Conservation (phyloP, 106 monocot genomes). For the Allium sativum region DNA sequence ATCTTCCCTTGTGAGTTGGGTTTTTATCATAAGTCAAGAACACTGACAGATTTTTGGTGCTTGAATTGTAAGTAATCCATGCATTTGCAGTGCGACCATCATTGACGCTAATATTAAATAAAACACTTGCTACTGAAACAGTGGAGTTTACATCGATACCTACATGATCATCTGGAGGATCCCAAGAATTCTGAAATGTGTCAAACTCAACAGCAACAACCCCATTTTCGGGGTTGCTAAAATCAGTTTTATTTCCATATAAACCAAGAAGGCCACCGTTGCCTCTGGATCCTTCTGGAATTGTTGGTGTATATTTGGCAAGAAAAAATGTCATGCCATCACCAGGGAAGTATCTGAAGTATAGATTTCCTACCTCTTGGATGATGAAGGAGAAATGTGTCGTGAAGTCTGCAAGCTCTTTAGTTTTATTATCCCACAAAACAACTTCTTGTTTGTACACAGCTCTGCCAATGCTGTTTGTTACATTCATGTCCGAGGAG, state of each 20-base stretch:
- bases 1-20: constrained; percentile 1
- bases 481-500: constrained; percentile 6
- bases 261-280: constrained; percentile 40
- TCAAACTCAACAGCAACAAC: constrained; percentile 68
- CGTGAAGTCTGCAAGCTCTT: constrained; percentile 28
- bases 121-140: constrained; percentile 10
- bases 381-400: constrained; percentile 68
- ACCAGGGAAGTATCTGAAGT: constrained; percentile 4
- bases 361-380: neutral
- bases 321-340: constrained; percentile 82
- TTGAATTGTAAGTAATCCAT: constrained; percentile 31
- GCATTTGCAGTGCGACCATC: constrained; percentile 23
- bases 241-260: constrained; percentile 4
- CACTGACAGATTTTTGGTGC: constrained; percentile 28
- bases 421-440: constrained; percentile 14
- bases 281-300: constrained; percentile 16
- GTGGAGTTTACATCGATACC: constrained; percentile 50
- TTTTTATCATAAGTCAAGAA: constrained; percentile 23
- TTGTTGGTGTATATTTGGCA: constrained; percentile 16
- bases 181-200: constrained; percentile 34
- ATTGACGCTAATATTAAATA: constrained; percentile 26
- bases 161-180: constrained; percentile 34
- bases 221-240: neutral
- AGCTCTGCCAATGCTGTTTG: constrained; percentile 32
- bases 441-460: constrained; percentile 17